phyloP scores from a whole-genome alignment of 768 basidiomycete genomes.

The Sporobolomyces roseus region DNA sequence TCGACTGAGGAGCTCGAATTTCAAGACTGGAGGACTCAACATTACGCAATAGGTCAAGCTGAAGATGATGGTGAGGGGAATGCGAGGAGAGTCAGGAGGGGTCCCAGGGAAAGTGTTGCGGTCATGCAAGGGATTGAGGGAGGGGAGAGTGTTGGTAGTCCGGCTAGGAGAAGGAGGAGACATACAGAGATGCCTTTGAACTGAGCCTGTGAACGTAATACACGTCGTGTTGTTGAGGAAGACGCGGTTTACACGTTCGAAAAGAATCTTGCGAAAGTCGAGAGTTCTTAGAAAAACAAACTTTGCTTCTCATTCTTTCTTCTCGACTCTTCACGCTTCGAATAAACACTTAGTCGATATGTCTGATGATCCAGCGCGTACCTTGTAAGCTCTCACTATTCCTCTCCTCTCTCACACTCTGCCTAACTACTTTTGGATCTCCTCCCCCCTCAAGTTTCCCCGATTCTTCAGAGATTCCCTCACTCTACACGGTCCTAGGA shows the following conservation, averaged over 20 bases:
- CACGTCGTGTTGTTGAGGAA: too few relatives aligned
- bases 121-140: not conserved
- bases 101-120: too few relatives aligned
- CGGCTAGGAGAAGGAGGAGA: conserved; percentile 11
- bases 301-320: not conserved
- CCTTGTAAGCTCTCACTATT: conserved; percentile 14
- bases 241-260: too few relatives aligned
- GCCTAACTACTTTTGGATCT: not conserved
- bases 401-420: too few relatives aligned
- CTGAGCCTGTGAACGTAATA: too few relatives aligned
- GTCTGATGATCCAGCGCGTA: conserved; percentile 21
- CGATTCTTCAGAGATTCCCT: conserved; percentile 22
- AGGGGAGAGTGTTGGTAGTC: conserved; percentile 2
- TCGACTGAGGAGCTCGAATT: conserved; percentile 33
- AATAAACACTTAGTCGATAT: not conserved
- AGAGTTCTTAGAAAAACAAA: too few relatives aligned
- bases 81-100: too few relatives aligned
- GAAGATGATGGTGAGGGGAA: not conserved
- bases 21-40: not conserved
- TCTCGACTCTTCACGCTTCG: not conserved
- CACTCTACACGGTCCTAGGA: conserved; percentile 40
- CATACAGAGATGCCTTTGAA: not conserved
- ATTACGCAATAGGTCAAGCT: too few relatives aligned
- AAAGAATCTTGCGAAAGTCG: too few relatives aligned
- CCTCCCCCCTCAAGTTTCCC: conserved; percentile 16